Percentiles rank a stretch among this genome's conserved stretches.
phyloP scores from a whole-genome alignment of 2,329 filamentous ascomycete genomes.

The Aspergillus eucalypticola region DNA sequence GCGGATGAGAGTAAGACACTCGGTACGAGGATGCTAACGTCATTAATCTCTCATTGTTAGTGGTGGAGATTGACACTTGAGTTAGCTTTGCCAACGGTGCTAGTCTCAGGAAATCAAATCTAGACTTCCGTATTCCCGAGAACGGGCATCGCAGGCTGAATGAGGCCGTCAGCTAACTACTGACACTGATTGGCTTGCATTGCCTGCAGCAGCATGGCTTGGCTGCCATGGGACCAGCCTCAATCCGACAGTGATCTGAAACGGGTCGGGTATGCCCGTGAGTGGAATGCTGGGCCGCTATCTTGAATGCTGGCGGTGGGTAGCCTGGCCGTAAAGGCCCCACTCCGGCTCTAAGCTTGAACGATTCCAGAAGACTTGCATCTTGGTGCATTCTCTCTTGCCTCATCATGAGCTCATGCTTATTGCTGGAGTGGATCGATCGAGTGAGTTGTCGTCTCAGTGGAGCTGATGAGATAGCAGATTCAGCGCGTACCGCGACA shows the following conservation, averaged over 20 bases:
- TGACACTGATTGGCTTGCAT: background rate
- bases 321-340: background rate
- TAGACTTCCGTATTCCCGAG: background rate
- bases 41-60: background rate
- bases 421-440: background rate
- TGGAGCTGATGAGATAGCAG: background rate
- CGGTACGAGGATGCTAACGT: background rate
- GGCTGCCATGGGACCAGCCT: background rate
- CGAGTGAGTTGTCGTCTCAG: background rate
- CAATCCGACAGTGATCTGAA: background rate
- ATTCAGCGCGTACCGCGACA: slow-evolving; percentile 18
- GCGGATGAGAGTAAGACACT: background rate
- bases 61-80: background rate
- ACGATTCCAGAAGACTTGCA: background rate
- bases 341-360: background rate
- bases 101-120: background rate
- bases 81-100: background rate
- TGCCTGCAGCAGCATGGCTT: background rate
- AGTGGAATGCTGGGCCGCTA: background rate
- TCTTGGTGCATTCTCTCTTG: background rate
- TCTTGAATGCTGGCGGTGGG: background rate
- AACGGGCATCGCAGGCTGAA: background rate
- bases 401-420: background rate
- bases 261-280: slow-evolving; percentile 3
- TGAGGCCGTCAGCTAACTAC: background rate